Evolutionary conservation across 805 yeast species (phyloP).

Genomic region (Blastobotrys robertii): DNA sequence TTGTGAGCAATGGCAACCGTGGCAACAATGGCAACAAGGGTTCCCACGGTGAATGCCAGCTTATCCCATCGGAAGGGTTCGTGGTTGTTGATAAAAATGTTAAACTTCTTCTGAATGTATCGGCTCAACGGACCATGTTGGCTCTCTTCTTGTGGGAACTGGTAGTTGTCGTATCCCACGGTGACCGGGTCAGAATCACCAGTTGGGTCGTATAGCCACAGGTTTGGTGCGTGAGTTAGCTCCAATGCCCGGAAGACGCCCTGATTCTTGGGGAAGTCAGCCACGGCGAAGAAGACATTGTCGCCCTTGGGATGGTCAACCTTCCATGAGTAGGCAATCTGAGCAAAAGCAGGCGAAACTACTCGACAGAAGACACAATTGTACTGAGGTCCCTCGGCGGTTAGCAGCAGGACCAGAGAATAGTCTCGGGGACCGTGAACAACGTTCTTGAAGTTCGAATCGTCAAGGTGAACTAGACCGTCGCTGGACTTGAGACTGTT

Average conservation of each 20-base stretch:
- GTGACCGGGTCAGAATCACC: slow-evolving; percentile 23
- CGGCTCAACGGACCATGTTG: slow-evolving; percentile 15
- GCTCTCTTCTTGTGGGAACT: slow-evolving; percentile 23
- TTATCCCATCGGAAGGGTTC: slow-evolving; percentile 26
- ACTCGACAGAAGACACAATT: slow-evolving; percentile 70
- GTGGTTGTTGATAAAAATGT: slow-evolving; percentile 21
- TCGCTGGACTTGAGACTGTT: neutral
- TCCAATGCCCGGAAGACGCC: slow-evolving; percentile 42
- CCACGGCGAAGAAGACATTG: slow-evolving; percentile 57
- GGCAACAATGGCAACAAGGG: slow-evolving; percentile 8
- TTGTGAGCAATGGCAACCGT: slow-evolving; percentile 15
- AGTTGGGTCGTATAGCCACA: slow-evolving; percentile 52
- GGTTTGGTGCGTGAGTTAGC: slow-evolving; percentile 69
- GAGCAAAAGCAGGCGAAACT: slow-evolving; percentile 54
- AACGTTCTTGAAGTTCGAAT: slow-evolving; percentile 45
- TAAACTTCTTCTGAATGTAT: slow-evolving; percentile 13
- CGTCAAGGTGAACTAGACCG: slow-evolving; percentile 43
- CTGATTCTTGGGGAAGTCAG: slow-evolving; percentile 58
- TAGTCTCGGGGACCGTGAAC: slow-evolving; percentile 61
- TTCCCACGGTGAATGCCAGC: slow-evolving; percentile 9
- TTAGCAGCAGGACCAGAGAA: slow-evolving; percentile 53
- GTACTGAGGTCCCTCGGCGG: slow-evolving; percentile 64
- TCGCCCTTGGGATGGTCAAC: slow-evolving; percentile 44
- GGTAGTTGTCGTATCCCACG: slow-evolving; percentile 15
- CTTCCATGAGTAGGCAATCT: slow-evolving; percentile 55